A percentile compares a stretch with the other conserved stretches of the same genome.
Evolutionary conservation across 129 eudicot genomes (phyloP).

Genomic region (Daucus carota): DNA sequence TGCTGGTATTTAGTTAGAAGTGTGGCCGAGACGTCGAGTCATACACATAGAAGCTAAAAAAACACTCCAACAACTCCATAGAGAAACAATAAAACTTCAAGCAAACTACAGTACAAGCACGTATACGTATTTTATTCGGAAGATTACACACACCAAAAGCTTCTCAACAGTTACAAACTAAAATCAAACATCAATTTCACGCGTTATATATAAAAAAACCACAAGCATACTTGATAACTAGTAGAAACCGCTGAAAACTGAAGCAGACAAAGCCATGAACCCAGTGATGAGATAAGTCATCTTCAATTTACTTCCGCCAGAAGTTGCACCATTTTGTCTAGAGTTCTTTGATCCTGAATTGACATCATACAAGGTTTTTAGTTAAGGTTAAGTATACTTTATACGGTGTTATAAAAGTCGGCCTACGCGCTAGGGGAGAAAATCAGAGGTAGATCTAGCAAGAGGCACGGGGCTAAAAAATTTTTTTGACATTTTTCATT

Average conservation of each 20-base stretch:
- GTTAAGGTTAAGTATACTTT: not conserved
- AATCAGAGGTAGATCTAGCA: no score
- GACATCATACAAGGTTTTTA: not conserved
- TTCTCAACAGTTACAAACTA: not conserved
- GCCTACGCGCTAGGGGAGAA: no score
- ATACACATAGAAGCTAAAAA: not conserved
- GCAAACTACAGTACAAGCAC: not conserved
- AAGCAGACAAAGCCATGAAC: conserved; percentile 1
- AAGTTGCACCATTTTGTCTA: conserved; percentile 18
- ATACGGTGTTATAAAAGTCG: no score
- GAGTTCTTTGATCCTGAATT: conserved; percentile 26
- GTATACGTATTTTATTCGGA: not conserved
- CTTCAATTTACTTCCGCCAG: conserved; percentile 12
- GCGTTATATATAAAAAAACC: no score
- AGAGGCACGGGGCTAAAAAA: no score
- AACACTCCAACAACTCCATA: not conserved
- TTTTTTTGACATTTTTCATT: no score
- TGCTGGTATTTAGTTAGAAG: not conserved
- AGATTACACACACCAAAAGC: not conserved
- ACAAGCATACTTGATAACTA: not conserved
- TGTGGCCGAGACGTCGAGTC: not conserved
- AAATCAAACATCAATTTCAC: not conserved
- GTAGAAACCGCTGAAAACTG: conserved; percentile 11
- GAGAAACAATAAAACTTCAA: not conserved
- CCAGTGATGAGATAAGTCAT: conserved; percentile 9